Evolutionary conservation across 768 basidiomycete species (phyloP).

Genomic region (Russula abietina): DNA sequence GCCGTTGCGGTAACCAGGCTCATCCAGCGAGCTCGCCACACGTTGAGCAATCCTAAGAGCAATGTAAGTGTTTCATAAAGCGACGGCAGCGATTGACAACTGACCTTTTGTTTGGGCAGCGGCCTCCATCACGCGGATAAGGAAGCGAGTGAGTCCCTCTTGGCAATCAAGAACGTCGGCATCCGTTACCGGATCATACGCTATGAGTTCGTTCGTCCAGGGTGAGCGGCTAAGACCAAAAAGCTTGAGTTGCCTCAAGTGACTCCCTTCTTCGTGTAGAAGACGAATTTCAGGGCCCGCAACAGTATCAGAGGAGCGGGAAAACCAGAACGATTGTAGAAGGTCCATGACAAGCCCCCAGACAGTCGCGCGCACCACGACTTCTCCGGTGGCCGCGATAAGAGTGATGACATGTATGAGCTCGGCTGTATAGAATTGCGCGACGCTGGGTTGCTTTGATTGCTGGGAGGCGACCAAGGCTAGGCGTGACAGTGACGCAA

Average conservation of each 20-base stretch:
- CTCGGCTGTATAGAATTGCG: slow-evolving; percentile 79
- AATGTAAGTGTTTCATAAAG: slow-evolving; percentile 17
- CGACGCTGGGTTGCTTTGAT: slow-evolving; percentile 53
- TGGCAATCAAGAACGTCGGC: slow-evolving; percentile 54
- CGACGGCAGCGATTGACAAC: slow-evolving; percentile 21
- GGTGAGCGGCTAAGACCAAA: slow-evolving; percentile 69
- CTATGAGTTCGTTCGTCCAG: slow-evolving; percentile 62
- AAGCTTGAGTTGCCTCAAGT: slow-evolving; percentile 50
- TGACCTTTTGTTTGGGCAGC: slow-evolving; percentile 65
- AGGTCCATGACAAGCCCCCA: slow-evolving; percentile 80
- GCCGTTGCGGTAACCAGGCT: slow-evolving; percentile 80
- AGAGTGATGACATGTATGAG: slow-evolving; percentile 73
- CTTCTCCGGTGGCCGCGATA: slow-evolving; percentile 68
- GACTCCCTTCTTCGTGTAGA: slow-evolving; percentile 56
- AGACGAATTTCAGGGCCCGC: slow-evolving; percentile 50
- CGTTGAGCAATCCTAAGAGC: slow-evolving; percentile 61
- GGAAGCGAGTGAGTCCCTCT: slow-evolving; percentile 57
- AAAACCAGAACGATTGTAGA: slow-evolving; percentile 65
- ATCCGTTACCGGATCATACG: slow-evolving; percentile 48
- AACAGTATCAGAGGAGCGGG: slow-evolving; percentile 51
- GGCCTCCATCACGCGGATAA: slow-evolving; percentile 57
- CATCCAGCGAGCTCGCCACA: slow-evolving; percentile 94
- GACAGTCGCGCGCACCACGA: slow-evolving; percentile 69
- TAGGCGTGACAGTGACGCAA: slow-evolving; percentile 75
- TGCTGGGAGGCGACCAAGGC: slow-evolving; percentile 65